Percentiles rank a stretch among this genome's conserved stretches.
phyloP scores from a whole-genome alignment of 345 rosid genomes.

The Citrus maxima region DNA sequence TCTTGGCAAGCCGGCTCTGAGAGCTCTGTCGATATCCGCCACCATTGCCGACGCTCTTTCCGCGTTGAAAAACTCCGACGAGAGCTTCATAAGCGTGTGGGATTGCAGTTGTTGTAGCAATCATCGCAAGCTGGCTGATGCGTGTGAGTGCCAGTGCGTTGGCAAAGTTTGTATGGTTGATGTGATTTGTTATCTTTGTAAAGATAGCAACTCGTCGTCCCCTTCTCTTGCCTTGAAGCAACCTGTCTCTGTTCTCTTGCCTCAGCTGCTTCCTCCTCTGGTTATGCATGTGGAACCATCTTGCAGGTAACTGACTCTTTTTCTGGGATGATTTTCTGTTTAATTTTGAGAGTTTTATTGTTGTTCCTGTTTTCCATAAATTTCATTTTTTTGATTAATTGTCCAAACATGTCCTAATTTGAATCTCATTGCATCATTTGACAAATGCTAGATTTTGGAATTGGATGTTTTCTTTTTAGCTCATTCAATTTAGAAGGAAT shows the following conservation, averaged over 20 bases:
- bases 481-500: neutral
- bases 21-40: conserved; percentile 51
- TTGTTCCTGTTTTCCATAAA: no score
- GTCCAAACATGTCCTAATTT: no score
- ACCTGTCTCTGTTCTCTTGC: conserved; percentile 66
- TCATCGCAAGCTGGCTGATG: neutral
- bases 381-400: neutral
- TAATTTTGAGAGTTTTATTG: no score
- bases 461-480: no score
- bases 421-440: neutral
- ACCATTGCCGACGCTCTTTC: conserved; percentile 54
- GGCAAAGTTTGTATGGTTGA: conserved; percentile 92
- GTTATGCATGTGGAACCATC: conserved; percentile 67
- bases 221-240: conserved; percentile 52
- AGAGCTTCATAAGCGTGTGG: conserved; percentile 71
- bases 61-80: conserved; percentile 58
- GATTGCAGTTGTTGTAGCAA: conserved; percentile 29
- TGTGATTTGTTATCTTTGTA: conserved; percentile 72
- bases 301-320: conserved; percentile 44
- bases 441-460: no score
- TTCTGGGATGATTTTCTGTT: neutral
- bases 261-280: conserved; percentile 32
- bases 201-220: conserved; percentile 44
- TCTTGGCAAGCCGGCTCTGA: conserved; percentile 88
- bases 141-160: conserved; percentile 51